phyloP scores from a whole-genome alignment of 352 stramenopile species.

The Globisporangium nunn region DNA sequence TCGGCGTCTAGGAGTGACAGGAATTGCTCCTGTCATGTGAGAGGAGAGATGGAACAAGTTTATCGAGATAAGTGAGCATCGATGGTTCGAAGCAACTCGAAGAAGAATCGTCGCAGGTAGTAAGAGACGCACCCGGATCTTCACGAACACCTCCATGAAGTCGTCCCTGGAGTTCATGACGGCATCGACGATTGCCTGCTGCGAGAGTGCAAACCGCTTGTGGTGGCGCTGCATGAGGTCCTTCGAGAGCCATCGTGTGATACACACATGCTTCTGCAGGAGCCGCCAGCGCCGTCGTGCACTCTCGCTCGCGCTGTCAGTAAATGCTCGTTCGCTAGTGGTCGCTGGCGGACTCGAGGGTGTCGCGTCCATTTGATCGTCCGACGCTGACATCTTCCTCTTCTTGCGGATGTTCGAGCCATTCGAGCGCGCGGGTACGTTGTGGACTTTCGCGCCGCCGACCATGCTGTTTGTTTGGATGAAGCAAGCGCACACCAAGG shows the following conservation, averaged over 20 bases:
- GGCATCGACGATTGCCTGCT: constrained; percentile 44
- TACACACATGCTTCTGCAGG: constrained; percentile 55
- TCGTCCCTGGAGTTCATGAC: constrained; percentile 34
- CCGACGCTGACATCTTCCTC: constrained; percentile 8
- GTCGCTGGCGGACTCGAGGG: not conserved
- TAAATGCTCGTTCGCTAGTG: not conserved
- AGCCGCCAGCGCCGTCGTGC: constrained; percentile 43
- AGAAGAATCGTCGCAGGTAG: too few relatives aligned
- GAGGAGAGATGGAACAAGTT: not conserved
- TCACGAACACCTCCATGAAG: constrained; percentile 44
- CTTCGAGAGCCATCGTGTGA: constrained; percentile 55
- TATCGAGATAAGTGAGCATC: not conserved
- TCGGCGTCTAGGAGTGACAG: constrained; percentile 53
- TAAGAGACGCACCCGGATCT: constrained; percentile 22
- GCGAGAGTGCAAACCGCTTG: constrained; percentile 41
- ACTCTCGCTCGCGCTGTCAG: constrained; percentile 21
- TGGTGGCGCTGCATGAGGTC: constrained; percentile 35
- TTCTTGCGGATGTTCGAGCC: constrained; percentile 9
- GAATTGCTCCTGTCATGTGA: constrained; percentile 31
- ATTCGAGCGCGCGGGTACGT: constrained; percentile 2
- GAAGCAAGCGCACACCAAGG: not conserved
- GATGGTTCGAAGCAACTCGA: not conserved
- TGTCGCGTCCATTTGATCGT: not conserved
- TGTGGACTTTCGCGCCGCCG: constrained; percentile 13
- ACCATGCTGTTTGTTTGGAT: not conserved